Base-by-base conservation (phyloP, 2,329 filamentous ascomycete species). In the Whalleya microplaca region DNA sequence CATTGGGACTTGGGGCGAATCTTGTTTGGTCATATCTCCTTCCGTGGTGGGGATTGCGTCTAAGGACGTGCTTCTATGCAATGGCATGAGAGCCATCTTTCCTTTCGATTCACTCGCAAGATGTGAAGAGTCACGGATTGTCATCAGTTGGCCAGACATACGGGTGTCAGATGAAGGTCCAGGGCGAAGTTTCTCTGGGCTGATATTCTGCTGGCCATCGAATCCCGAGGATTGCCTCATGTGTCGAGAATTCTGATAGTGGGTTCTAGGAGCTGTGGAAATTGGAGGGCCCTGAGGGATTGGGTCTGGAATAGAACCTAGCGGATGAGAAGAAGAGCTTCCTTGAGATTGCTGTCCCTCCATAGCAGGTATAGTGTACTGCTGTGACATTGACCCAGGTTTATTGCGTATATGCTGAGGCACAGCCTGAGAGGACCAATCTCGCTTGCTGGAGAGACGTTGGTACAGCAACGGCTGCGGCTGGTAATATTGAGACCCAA, bases 401-500 rank as follows among this genome's bases (percentile, higher is more conserved):
- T 3, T 14, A 37, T 12, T 12, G 10, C 3, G 14, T 14, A 3
- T 3, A 16, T 16, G 10, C 14, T 37, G 32, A 12, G 32, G 10
- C 3, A 3, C 32, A 37, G 32, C 32, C 8, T 37, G 14, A 37
- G 32, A 3, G 14, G 32, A 16, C 32, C 32, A 37, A 16, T 37
- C 14, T 3, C 14, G 8, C 9, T 37, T 12, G 9, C 23, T 9
- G 4, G 23, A 9, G 9, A 4, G 23, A 37, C 14, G 4, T 37
- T 6, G 6, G 14, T 6, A 37, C 6, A 3, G 14, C 10, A 37
- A 3, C 10, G 32, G 32, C 14, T 12, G 7, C 7, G 50, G 50
- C 20, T 52, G 6, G 18, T 23, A 52, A 32, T 23, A 52, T 23
- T 46, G 50, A 44, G 50, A 52, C 2, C 50, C 50, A 7, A 19